Percentiles rank a stretch among this genome's conserved stretches.
These are phyloP conservation scores for Daedaleopsis sinensis DNA, from an alignment of 768 basidiomycete species.

Conservation along the genomic window DNA sequence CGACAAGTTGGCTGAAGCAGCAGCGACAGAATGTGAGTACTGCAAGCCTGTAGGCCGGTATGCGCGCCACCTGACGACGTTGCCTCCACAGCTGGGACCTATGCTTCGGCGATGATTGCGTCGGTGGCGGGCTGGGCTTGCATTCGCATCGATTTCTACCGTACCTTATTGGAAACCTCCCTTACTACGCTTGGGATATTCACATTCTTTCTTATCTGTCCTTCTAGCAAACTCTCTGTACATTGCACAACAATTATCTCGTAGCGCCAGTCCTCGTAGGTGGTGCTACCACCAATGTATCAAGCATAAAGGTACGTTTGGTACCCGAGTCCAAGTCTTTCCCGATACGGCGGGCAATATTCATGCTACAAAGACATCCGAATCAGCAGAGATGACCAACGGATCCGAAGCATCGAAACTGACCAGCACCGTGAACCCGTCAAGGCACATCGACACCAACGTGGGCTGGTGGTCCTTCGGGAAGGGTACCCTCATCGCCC, in stretches of 20 bases:
- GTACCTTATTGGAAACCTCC: neutral
- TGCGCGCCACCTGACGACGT: neutral
- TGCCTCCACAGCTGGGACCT: neutral
- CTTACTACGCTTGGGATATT: neutral
- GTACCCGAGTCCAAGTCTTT: conserved; percentile 1
- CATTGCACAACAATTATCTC: neutral
- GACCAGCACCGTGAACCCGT: conserved; percentile 1
- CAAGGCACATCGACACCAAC: neutral
- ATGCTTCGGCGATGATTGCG: neutral
- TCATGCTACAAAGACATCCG: neutral
- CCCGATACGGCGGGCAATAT: conserved; percentile 1
- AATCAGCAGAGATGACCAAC: neutral
- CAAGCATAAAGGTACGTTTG: neutral
- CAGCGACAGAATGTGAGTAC: conserved; percentile 57
- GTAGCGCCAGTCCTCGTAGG: no score
- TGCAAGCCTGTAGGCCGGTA: neutral
- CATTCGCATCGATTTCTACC: neutral
- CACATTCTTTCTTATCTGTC: neutral
- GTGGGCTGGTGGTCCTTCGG: neutral
- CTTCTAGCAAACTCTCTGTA: neutral
- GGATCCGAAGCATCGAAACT: neutral
- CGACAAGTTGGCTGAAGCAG: conserved; percentile 71
- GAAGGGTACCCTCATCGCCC: neutral
- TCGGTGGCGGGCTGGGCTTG: no score
- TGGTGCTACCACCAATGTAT: neutral